Evolutionary conservation across 2,329 filamentous ascomycete species (phyloP).

Genomic region (Cercospora sojina): DNA sequence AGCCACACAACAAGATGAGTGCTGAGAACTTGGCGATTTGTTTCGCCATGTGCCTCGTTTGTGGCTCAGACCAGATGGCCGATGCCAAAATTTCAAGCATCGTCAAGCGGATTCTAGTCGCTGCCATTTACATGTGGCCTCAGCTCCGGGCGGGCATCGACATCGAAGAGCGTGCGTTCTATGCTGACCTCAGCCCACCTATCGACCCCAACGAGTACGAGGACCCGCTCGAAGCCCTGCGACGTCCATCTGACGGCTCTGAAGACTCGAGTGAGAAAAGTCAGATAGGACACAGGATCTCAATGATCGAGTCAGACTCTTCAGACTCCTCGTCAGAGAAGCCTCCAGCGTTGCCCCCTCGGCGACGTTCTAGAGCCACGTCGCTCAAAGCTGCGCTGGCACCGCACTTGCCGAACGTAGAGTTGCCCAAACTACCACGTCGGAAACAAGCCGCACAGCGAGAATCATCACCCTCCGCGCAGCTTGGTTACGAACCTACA

Average conservation of each 20-base stretch:
- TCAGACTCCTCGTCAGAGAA: slow-evolving; percentile 18
- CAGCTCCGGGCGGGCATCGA: slow-evolving; percentile 46
- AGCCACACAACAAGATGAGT: slow-evolving; percentile 56
- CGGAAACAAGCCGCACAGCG: slow-evolving; percentile 46
- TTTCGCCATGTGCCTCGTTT: slow-evolving; percentile 54
- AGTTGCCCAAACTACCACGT: slow-evolving; percentile 26
- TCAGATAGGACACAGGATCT: slow-evolving; percentile 43
- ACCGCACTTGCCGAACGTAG: slow-evolving; percentile 22
- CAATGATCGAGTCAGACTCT: slow-evolving; percentile 45
- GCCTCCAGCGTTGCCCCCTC: slow-evolving; percentile 43
- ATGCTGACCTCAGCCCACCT: slow-evolving; percentile 44
- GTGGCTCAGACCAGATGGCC: slow-evolving; percentile 55
- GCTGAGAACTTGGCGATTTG: slow-evolving; percentile 55
- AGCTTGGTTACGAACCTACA: slow-evolving; percentile 9
- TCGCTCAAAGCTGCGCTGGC: slow-evolving; percentile 25
- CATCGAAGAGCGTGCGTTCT: slow-evolving; percentile 41
- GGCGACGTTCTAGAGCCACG: slow-evolving; percentile 27
- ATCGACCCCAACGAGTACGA: slow-evolving; percentile 47
- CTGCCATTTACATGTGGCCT: slow-evolving; percentile 50
- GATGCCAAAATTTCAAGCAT: slow-evolving; percentile 56
- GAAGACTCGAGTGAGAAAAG: slow-evolving; percentile 29
- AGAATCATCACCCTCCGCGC: slow-evolving; percentile 31
- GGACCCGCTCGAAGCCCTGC: slow-evolving; percentile 44
- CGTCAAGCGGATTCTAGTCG: slow-evolving; percentile 50
- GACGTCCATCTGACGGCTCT: slow-evolving; percentile 7